A percentile compares a stretch with the other conserved stretches of the same genome.
Evolutionary conservation across 306 rosid genomes (phyloP).

Genomic region (peach (Prunus persica)): Prunus_persica_NCBIv2 NC_034011.1:10803501-10804000

Average conservation of each 20-base stretch:
- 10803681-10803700: constrained; percentile 60
- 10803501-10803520: no score
- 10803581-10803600: no score
- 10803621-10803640: no score
- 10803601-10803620: no score
- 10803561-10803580: no score
- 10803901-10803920: constrained; percentile 64
- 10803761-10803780: constrained; percentile 63
- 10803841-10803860: constrained; percentile 82
- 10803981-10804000: constrained; percentile 93
- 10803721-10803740: constrained; percentile 70
- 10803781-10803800: constrained; percentile 74
- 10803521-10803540: no score
- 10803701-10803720: constrained; percentile 66
- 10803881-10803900: constrained; percentile 71
- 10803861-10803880: constrained; percentile 82
- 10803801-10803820: constrained; percentile 73
- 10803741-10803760: constrained; percentile 49
- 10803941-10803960: constrained; percentile 82
- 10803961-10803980: constrained; percentile 87
- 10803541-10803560: no score
- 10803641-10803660: no score
- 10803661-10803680: no score
- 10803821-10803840: constrained; percentile 65
- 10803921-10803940: constrained; percentile 48